Percentiles rank a stretch among this genome's conserved stretches.
Conservation (phyloP, 257 asterid genomes). For the Cruciata laevipes region DNA sequence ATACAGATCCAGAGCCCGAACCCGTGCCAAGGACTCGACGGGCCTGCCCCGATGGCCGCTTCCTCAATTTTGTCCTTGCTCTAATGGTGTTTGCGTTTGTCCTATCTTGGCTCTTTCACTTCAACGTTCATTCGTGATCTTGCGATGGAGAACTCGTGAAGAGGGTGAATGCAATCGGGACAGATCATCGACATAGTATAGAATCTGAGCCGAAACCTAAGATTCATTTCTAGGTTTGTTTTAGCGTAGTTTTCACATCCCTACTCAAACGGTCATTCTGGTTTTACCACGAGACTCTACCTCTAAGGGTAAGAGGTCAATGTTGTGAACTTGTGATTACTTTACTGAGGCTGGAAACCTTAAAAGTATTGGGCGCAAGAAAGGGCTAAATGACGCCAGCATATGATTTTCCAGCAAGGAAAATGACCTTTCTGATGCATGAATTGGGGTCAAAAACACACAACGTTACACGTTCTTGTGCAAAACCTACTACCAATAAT, state of each 20-base stretch:
- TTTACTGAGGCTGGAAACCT: background rate
- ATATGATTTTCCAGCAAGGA: conserved; percentile 5
- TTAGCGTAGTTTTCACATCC: background rate
- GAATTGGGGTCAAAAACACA: background rate
- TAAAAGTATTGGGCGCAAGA: background rate
- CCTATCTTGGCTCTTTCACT: conserved; percentile 90
- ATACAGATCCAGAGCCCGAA: conserved; percentile 25
- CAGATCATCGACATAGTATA: background rate
- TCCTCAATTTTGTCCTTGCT: conserved; percentile 66
- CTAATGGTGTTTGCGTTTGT: conserved; percentile 88
- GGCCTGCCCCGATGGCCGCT: conserved; percentile 61
- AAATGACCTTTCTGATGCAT: background rate
- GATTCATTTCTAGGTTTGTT: background rate
- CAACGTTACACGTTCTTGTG: background rate
- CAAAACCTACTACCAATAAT: background rate
- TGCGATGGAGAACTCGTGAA: background rate
- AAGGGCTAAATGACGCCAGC: background rate
- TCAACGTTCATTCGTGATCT: conserved; percentile 58
- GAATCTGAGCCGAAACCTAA: background rate
- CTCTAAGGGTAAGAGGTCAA: background rate
- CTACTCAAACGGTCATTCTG: background rate
- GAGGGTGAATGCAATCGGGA: background rate
- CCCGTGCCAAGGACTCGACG: conserved; percentile 29
- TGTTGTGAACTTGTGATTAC: background rate
- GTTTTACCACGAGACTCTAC: background rate